A percentile compares a stretch with the other conserved stretches of the same genome.
Evolutionary conservation across 352 stramenopile genomes (phyloP).

Genomic region (Phytophthora tentaculata): DNA sequence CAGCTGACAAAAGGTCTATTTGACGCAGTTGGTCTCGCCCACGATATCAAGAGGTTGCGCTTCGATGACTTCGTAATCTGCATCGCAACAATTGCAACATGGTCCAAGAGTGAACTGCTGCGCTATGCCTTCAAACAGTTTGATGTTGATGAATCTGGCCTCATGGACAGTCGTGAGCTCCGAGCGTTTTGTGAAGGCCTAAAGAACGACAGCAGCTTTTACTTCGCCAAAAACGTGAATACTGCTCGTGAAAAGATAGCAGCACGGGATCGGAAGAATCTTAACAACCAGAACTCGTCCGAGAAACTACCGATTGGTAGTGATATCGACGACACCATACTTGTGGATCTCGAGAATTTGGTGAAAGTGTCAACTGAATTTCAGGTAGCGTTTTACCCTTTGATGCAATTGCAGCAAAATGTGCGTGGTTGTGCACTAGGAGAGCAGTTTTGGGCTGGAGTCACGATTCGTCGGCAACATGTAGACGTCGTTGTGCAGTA

Average conservation of each 20-base stretch:
- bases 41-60: conserved; percentile 38
- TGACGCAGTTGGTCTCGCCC: conserved; percentile 42
- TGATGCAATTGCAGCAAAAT: conserved; percentile 72
- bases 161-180: conserved; percentile 66
- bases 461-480: conserved; percentile 43
- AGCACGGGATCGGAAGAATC: conserved; percentile 11
- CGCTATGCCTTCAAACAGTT: conserved; percentile 74
- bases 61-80: conserved; percentile 76
- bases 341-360: conserved; percentile 68
- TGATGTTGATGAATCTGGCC: conserved; percentile 65
- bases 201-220: conserved; percentile 58
- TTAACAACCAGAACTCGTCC: not conserved
- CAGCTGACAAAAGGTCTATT: conserved; percentile 65
- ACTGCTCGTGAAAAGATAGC: conserved; percentile 58
- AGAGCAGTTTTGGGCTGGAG: conserved; percentile 52
- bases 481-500: conserved; percentile 64
- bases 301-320: conserved; percentile 4
- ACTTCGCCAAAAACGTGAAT: conserved; percentile 73
- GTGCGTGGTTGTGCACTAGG: conserved; percentile 53
- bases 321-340: conserved; percentile 28
- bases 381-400: conserved; percentile 45
- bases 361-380: conserved; percentile 60
- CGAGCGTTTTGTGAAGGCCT: conserved; percentile 60
- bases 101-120: conserved; percentile 59
- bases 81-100: conserved; percentile 53